These are phyloP conservation scores for Mikania micrantha DNA, from an alignment of 129 eudicot genomes.

Conservation along the genomic window DNA sequence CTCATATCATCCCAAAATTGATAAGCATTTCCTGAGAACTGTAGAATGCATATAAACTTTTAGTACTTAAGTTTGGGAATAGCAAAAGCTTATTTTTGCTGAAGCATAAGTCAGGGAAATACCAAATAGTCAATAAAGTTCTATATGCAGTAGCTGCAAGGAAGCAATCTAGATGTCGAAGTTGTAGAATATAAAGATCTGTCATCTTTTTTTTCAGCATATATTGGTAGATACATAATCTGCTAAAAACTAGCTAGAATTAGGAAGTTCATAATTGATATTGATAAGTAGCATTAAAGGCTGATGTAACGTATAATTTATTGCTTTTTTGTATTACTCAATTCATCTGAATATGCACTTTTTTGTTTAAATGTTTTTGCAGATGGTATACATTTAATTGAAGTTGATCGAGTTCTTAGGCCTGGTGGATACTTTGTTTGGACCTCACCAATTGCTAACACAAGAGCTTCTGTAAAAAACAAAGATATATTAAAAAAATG, in stretches of 20 bases:
- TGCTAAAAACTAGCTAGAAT: background rate
- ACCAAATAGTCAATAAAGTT: background rate
- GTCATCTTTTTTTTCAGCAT: background rate
- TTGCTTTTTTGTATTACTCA: background rate
- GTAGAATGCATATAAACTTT: background rate
- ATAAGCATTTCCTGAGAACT: background rate
- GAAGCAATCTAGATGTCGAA: background rate
- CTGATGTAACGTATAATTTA: background rate
- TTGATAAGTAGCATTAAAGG: background rate
- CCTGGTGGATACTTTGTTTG: slow-evolving; percentile 99
- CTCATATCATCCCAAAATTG: no score
- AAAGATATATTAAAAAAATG: slow-evolving; percentile 74
- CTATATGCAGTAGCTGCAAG: background rate
- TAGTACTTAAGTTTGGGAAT: background rate
- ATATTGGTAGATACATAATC: background rate
- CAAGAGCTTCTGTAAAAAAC: slow-evolving; percentile 52
- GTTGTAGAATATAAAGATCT: background rate
- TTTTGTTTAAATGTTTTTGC: slow-evolving; percentile 32
- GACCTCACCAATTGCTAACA: slow-evolving; percentile 82
- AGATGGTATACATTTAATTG: slow-evolving; percentile 77
- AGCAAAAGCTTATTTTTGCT: background rate
- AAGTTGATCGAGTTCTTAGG: slow-evolving; percentile 83
- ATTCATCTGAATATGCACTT: background rate
- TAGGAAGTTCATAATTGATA: background rate
- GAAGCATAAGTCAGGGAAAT: background rate